Base-by-base conservation (phyloP, 176 grass and related monocot genomes). In the Dendrocalamus sinicus region DNA sequence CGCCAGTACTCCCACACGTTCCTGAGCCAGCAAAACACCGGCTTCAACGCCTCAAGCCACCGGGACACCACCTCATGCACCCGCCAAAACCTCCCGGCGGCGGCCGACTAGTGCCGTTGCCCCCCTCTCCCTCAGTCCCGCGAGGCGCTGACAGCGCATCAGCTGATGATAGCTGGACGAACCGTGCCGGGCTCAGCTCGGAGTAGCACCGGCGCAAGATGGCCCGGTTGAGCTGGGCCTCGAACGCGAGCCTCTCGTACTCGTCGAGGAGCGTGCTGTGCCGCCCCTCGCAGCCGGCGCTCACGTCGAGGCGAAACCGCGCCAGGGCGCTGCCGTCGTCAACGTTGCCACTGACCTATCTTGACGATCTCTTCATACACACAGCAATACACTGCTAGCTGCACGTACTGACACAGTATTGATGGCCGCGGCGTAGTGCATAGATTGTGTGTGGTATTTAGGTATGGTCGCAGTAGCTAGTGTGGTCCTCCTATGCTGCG, bases 141-240 rank as follows among this genome's bases (percentile, higher is more conserved):
- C 16, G 37, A 32, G 24, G 14, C 10, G 6, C 32, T 2, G 50
- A 3, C 63, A 43, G 12, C 37, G 24, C 44, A 9, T 19, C 6
- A 4, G 20, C 39, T 7, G 52, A 54, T 0, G 46, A 11, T 12
- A 19, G 32, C 20, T 39, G 24, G 4, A 50, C 64, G 43, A 90
- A 86, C 67, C 86, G 53, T 57, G 43, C 90, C 13, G 92, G 88
- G 90, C 92, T 97, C 9, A 90, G 92, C 83, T 79, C 90, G 48
- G 95, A 88, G 81, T 84, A 91, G 90, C 92, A 92, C 67, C 92
- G 87, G 32, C 95, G 89, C 74, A 97, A 72, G 80, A 97, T 91
- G 81, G 84, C 79, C 20, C 77, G 88, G 86, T 94, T 94, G 30
- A 97, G 84, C 72, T 94, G 92, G 11, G 89, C 83, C 81, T 94